phyloP scores from a whole-genome alignment of 306 rosid genomes.

The Biancaea sappan region DNA sequence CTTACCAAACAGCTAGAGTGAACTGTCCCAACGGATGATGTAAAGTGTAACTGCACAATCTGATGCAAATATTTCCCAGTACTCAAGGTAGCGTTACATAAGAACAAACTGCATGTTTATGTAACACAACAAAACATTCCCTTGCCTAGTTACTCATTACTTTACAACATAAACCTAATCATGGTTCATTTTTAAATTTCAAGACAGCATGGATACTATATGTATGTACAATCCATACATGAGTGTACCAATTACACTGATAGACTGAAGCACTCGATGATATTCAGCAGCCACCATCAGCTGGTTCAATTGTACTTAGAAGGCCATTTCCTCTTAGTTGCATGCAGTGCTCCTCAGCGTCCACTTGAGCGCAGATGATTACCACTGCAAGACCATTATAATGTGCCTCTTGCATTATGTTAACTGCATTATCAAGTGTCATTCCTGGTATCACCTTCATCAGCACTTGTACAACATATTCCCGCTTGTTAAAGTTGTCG shows the following conservation, averaged over 20 bases:
- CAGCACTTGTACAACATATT: conserved; percentile 91
- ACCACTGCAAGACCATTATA: conserved; percentile 81
- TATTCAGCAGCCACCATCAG: conserved; percentile 68
- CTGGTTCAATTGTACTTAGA: conserved; percentile 86
- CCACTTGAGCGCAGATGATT: conserved; percentile 80
- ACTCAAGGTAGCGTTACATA: neutral
- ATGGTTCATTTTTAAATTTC: neutral
- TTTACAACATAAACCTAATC: conserved; percentile 24
- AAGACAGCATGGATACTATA: conserved; percentile 2
- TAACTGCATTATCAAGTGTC: conserved; percentile 88
- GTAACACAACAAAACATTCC: neutral
- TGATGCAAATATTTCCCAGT: neutral
- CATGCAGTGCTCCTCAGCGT: conserved; percentile 96
- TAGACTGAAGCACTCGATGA: conserved; percentile 5
- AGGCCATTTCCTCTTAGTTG: conserved; percentile 95
- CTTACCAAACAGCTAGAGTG: neutral
- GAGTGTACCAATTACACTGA: conserved; percentile 20
- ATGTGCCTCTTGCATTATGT: conserved; percentile 96
- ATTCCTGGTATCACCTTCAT: conserved; percentile 97
- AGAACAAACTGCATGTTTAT: neutral
- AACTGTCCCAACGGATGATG: neutral
- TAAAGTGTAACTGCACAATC: neutral
- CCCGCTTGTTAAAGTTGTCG: conserved; percentile 83
- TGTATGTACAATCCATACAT: conserved; percentile 15
- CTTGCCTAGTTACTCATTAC: conserved; percentile 27